Percentiles rank a stretch among this genome's conserved stretches.
Conservation (phyloP, 495 filamentous ascomycete genomes). For the Aspergillus diversus region DNA sequence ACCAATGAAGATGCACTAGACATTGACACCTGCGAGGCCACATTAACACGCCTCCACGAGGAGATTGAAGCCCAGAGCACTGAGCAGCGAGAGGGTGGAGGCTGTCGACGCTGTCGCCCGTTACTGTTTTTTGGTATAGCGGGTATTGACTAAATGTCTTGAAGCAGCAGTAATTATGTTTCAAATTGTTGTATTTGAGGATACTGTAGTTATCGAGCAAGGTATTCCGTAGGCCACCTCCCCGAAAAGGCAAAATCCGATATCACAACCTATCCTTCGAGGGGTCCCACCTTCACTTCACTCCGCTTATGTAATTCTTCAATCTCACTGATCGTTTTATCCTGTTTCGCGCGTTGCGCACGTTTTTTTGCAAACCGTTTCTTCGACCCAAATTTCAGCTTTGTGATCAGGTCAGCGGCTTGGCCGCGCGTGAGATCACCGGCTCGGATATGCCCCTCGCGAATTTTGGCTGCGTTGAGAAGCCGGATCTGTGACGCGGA, state of each 20-base stretch:
- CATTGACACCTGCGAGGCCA: too few relatives aligned
- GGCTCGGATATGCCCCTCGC: slow-evolving; percentile 56
- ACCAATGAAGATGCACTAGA: too few relatives aligned
- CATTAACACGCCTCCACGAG: too few relatives aligned
- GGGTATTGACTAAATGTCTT: too few relatives aligned
- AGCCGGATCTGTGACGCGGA: slow-evolving; percentile 70
- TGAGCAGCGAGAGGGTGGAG: too few relatives aligned
- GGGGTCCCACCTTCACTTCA: slow-evolving; percentile 68
- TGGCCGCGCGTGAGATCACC: slow-evolving; percentile 73
- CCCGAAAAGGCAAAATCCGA: background rate
- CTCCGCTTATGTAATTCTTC: slow-evolving; percentile 43
- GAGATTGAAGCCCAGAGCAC: too few relatives aligned
- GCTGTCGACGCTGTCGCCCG: too few relatives aligned
- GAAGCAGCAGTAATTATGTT: too few relatives aligned
- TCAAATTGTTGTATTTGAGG: too few relatives aligned
- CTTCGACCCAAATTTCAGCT: slow-evolving; percentile 80
- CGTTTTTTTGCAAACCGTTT: slow-evolving; percentile 62
- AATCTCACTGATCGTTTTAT: slow-evolving; percentile 38
- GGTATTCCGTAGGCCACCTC: too few relatives aligned
- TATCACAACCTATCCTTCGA: slow-evolving; percentile 32
- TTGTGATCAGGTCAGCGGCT: slow-evolving; percentile 92
- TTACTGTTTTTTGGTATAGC: too few relatives aligned
- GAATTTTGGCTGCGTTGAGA: slow-evolving; percentile 66
- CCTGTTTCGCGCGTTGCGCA: slow-evolving; percentile 39
- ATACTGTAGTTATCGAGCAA: too few relatives aligned